Base-by-base conservation (phyloP, 2,329 filamentous ascomycete genomes). In the Scortechinia acanthostroma region DNA sequence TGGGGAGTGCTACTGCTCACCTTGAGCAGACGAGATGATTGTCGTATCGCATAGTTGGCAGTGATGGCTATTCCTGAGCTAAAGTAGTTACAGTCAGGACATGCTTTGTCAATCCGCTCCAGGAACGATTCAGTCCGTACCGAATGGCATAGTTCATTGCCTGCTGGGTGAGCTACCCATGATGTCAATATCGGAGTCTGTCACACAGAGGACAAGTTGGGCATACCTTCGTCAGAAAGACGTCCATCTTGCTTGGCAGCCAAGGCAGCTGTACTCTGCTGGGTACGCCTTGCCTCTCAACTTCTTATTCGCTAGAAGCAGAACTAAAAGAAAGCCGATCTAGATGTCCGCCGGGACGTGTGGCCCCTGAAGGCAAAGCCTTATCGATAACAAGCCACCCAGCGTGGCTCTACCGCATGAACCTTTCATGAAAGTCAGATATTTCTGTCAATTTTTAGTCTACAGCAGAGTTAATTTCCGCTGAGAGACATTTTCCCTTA, bases 121-220 rank as follows among this genome's bases (percentile, higher is more conserved):
- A 30, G n/a, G 25, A n/a, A 30, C n/a, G n/a, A 30, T 30, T 30
- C 25, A 10, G 10, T n/a, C n/a, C 35, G 6, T 19, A 91, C 43
- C 87, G 75, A 55, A 96, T 91, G 59, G 90, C 90, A 76, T 93
- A 94, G 67, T 89, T 95, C 76, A 94, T 84, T 43, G 88, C 88
- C 67, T 94, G 88, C 43, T 70, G 62, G 49, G 75, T 75, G 47
- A 80, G 59, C 40, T 40, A 19, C 65, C 62, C 43, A 69, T 57
- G 47, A 80, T 63, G 50, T 80, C 71, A 45, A 73, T 72, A 60
- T 95, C 89, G 89, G 95, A 94, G 47, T 55, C 73, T 59, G 49
- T 33, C 44, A 33, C 30, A 15, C 44, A 45, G 43, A 45, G 47
- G 46, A 35, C 33, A 50, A 47, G 22, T 30, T 43, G 16, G 25